phyloP scores from a whole-genome alignment of 202 grass and related monocot species.

The Saccharum hybrid region DNA sequence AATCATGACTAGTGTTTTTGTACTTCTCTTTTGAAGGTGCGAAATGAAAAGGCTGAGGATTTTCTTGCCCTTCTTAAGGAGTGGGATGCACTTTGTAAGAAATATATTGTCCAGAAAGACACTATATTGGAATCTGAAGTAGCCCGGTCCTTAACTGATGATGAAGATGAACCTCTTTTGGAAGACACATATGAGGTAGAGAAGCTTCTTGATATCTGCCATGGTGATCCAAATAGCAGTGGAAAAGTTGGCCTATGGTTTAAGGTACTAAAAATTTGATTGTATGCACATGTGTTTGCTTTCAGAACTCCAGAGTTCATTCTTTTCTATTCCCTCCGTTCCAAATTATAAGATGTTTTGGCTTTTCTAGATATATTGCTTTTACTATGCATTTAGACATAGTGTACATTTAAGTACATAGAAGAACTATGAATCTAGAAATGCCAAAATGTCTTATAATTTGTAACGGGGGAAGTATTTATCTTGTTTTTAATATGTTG shows the following conservation, averaged over 20 bases:
- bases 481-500: slow-evolving; percentile 7
- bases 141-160: slow-evolving; percentile 42
- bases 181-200: slow-evolving; percentile 55
- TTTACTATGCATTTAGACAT: too few relatives aligned
- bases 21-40: slow-evolving; percentile 46
- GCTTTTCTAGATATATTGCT: too few relatives aligned
- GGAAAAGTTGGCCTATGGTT: slow-evolving; percentile 52
- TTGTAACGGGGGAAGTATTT: background rate
- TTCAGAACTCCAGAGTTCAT: background rate
- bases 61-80: slow-evolving; percentile 59
- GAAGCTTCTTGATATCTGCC: slow-evolving; percentile 58
- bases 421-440: too few relatives aligned
- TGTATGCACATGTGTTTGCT: background rate
- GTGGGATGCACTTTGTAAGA: slow-evolving; percentile 50
- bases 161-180: slow-evolving; percentile 17
- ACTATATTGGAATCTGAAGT: slow-evolving; percentile 19
- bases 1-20: background rate
- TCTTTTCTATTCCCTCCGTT: background rate
- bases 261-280: slow-evolving; percentile 42
- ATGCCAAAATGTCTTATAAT: too few relatives aligned
- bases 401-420: too few relatives aligned
- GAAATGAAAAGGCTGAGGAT: slow-evolving; percentile 63
- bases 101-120: slow-evolving; percentile 39
- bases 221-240: slow-evolving; percentile 44
- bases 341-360: too few relatives aligned